Evolutionary conservation across 2,329 filamentous ascomycete genomes (phyloP), one percentile per base, ranked within the genome.

Genomic region (Fusarium musae): DNA sequence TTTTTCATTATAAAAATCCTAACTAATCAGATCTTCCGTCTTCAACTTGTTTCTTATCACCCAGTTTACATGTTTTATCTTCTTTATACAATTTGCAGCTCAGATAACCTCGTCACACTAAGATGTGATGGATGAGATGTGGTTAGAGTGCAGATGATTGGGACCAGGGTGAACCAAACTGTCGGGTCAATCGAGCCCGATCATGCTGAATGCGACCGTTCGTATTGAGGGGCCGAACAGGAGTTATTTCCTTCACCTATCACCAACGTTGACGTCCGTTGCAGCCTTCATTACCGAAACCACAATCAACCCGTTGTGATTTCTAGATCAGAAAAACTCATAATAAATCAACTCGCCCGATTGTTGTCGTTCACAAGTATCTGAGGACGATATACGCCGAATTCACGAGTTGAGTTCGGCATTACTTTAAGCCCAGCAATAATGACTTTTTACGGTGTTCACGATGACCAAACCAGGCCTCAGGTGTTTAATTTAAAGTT

Each of bases 321-420:
- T 32, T 23, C 0, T 7, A 32, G 28, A 23, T 16, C 28, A 9
- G 46, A 10, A 34, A 17, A 34, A 0, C 4, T 11, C 3, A 26
- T 36, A 10, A 19, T n/a, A 36, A 15, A 10, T 4, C 9, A 6
- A 26, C 3, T 7, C 30, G 5, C 3, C 3, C 3, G n/a, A 36
- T 23, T 7, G n/a, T 1, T 16, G 32, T 15, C 12, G 10, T 37
- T 26, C 4, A 26, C 5, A 28, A 15, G 9, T 6, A 10, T 36
- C 19, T 1, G 10, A 36, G 16, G 6, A 4, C 12, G 47, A 36
- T 36, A 8, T 26, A 9, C 6, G 23, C 17, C 2, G 7, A 26
- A n/a, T 26, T 21, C 19, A 21, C 6, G 1, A 52, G 32, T 26
- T 6, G 9, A 37, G 4, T 36, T 26, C 6, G 5, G 3, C 6